Evolutionary conservation across 495 filamentous ascomycete species (phyloP), one percentile per base, ranked within the genome.

Genomic region (Tuber aestivum): DNA sequence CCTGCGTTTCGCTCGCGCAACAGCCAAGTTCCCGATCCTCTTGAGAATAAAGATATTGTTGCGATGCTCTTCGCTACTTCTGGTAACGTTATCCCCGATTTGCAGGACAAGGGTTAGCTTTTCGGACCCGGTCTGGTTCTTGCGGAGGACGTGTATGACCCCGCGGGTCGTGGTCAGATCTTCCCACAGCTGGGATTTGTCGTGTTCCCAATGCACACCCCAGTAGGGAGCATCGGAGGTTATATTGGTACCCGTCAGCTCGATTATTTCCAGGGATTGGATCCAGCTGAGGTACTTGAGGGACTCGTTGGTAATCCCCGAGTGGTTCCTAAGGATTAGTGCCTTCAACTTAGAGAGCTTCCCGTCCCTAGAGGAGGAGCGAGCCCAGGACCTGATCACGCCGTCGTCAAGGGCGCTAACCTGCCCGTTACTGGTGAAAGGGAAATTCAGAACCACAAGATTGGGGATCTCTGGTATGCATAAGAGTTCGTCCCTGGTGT

Each of bases 191-290:
- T 72, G 70, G n/a, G 78, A 75, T 40, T 70, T 61, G 68, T 79
- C 78, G 1, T 44, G 38, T 18, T 72, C 44, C 78, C 79, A 77
- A 21, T 79, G 76, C 20, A 75, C 45, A 74, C 87, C 85, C 70
- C 85, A 72, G 9, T 87, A 83, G 72, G 86, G 84, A 7, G 84
- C 85, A 80, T 87, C 85, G 32, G 84, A 83, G 80, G 87, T 84
- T 48, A 87, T 79, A 56, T 84, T 86, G 20, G 84, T 86, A 20
- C 85, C 87, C 61, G 87, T 85, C 41, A 88, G 75, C 72, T 88
- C 87, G 42, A 87, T 86, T 77, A 88, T 86, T 2, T 85, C 87
- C 86, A 87, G 87, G 75, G 86, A 87, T n/a, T 86, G 87, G 70
- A 88, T 87, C n/a, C 87, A 79, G 20, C 78, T 71, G n/a, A 79